A percentile compares a stretch with the other conserved stretches of the same genome.
These are phyloP conservation scores for Beauveria brongniartii DNA, from an alignment of 2,329 filamentous ascomycete genomes.

Conservation along the genomic window DNA sequence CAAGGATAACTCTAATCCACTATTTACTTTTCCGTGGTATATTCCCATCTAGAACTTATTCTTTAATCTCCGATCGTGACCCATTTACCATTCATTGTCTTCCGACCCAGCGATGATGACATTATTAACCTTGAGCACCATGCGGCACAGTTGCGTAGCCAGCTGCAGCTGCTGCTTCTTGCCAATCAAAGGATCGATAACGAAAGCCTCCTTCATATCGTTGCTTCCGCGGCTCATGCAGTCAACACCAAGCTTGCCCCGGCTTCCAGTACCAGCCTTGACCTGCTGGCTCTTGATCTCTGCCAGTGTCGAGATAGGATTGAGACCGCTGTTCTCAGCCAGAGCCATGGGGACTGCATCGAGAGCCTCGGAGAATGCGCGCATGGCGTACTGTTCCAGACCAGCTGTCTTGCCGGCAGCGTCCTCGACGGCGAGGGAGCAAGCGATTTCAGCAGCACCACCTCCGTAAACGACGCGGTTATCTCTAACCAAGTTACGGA, in stretches of 20 bases:
- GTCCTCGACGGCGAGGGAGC: constrained; percentile 91
- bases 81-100: constrained; percentile 59
- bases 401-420: constrained; percentile 90
- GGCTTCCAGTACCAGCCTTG: constrained; percentile 49
- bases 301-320: constrained; percentile 90
- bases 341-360: constrained; percentile 92
- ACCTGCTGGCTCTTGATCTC: constrained; percentile 95
- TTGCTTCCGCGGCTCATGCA: constrained; percentile 96
- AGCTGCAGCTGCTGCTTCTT: constrained; percentile 96
- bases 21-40: constrained; percentile 13
- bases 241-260: constrained; percentile 77
- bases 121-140: constrained; percentile 97
- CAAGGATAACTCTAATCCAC: constrained; percentile 6
- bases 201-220: constrained; percentile 96
- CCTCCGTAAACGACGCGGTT: constrained; percentile 97
- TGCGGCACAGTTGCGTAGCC: constrained; percentile 93
- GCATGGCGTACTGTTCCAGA: constrained; percentile 99
- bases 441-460: constrained; percentile 93
- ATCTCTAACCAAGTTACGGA: constrained; percentile 90
- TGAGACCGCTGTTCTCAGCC: constrained; percentile 93
- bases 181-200: constrained; percentile 95
- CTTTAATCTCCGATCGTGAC: constrained; percentile 10
- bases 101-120: constrained; percentile 86
- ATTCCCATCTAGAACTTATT: constrained; percentile 7
- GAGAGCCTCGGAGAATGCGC: constrained; percentile 90